Evolutionary conservation across 495 filamentous ascomycete genomes (phyloP).

Genomic region (Aspergillus affinis): DNA sequence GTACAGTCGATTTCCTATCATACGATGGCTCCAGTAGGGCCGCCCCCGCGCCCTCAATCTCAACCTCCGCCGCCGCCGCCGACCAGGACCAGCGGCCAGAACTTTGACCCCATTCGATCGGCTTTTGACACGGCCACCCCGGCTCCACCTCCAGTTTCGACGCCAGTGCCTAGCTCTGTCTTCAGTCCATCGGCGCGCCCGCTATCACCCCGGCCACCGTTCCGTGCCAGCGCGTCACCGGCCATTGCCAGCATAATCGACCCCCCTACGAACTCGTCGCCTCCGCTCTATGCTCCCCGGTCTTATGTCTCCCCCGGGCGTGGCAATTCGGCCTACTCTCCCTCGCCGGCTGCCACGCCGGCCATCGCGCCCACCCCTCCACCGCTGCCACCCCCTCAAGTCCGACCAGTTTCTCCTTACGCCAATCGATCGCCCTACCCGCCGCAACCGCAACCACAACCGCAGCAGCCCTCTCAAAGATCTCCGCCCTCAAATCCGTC

Average conservation of each 20-base stretch:
- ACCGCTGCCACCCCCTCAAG: constrained; percentile 28
- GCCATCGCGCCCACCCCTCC: constrained; percentile 26
- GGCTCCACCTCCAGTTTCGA: constrained; percentile 48
- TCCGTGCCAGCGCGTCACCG: constrained; percentile 80
- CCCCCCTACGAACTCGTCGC: constrained; percentile 53
- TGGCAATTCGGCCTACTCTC: constrained; percentile 29
- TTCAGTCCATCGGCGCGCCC: constrained; percentile 39
- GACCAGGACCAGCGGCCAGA: constrained; percentile 64
- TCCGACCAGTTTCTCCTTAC: constrained; percentile 24
- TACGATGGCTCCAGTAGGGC: constrained; percentile 23
- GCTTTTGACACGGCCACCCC: constrained; percentile 61
- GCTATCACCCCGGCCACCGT: constrained; percentile 40
- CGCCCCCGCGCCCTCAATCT: constrained; percentile 37
- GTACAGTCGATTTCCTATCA: constrained; percentile 24
- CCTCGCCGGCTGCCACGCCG: constrained; percentile 28
- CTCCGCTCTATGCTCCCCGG: constrained; percentile 29
- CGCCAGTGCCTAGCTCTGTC: constrained; percentile 40
- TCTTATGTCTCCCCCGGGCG: constrained; percentile 36
- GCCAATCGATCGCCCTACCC: constrained; percentile 33
- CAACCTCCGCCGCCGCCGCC: constrained; percentile 41
- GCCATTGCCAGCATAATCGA: constrained; percentile 90
- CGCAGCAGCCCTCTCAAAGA: constrained; percentile 24
- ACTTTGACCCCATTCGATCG: constrained; percentile 84
- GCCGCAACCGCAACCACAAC: constrained; percentile 19
- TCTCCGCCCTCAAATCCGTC: constrained; percentile 21